Base-by-base conservation (phyloP, 495 filamentous ascomycete genomes). In the Penicillium coprophilum region DNA sequence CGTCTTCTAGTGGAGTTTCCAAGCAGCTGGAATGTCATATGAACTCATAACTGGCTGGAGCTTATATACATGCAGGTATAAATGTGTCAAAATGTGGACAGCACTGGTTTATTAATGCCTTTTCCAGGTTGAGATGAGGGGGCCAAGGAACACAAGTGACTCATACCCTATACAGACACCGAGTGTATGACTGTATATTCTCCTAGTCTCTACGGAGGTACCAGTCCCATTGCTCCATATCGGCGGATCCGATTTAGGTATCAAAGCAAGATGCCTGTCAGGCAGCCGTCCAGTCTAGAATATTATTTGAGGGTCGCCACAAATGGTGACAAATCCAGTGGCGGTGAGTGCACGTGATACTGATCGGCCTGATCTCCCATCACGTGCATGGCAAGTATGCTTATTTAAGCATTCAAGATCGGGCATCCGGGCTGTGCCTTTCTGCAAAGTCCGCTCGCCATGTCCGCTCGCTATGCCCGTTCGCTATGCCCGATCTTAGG, bases 11-110 rank as follows among this genome's bases (percentile, higher is more conserved):
- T 49, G 51, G 65, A 55, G 50, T 55, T 57, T 45, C 59, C 55
- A 50, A 51, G 4, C 30, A 58, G 41, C 46, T 55, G 43, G 45
- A 54, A 38, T 30, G 23, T 40, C 10, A 52, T 30, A 41, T 32
- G 50, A 50, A 49, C 28, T 55, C 38, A 38, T 45, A 28, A 46
- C 54, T 47, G 40, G 44, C 34, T 28, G 9, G 43, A 43, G 36
- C 40, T 41, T 50, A 50, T 60, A 58, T 57, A 55, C 32, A 58
- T 58, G 59, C 50, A 58, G 19, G 50, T 21, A 20, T 30, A 21
- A 23, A 58, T 21, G 45, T 49, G 39, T 21, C 27, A 36, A 21
- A 23, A 58, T 21, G 50, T 49, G 39, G 45, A 43, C 34, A 54
- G 24, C 10, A 32, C 34, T 49, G 19, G 19, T 50, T 32, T 43